These are phyloP conservation scores for Phytophthora pini DNA, from an alignment of 352 stramenopile species.

Conservation along the genomic window DNA sequence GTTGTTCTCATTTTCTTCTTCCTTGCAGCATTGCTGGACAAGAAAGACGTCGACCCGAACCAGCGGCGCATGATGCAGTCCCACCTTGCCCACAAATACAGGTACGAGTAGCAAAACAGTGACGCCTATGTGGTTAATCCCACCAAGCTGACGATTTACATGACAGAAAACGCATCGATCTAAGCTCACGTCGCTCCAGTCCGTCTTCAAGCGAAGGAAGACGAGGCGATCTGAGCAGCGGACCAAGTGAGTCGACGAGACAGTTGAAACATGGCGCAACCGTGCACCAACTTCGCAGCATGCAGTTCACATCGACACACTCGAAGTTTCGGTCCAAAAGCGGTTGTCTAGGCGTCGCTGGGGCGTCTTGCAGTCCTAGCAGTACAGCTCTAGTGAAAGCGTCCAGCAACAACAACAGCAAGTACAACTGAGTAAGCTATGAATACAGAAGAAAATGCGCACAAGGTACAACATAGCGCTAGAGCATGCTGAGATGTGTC, in stretches of 20 bases:
- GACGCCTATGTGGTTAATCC: not conserved
- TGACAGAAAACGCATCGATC: slow-evolving; percentile 43
- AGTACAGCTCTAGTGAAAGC: slow-evolving; percentile 46
- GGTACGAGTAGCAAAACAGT: slow-evolving; percentile 25
- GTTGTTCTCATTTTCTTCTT: slow-evolving; percentile 7
- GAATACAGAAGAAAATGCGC: slow-evolving; percentile 1
- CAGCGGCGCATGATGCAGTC: slow-evolving; percentile 84
- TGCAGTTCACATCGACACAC: slow-evolving; percentile 32
- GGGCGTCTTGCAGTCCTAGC: slow-evolving; percentile 41
- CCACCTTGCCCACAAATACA: slow-evolving; percentile 79
- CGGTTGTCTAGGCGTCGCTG: slow-evolving; percentile 45
- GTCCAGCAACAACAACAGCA: slow-evolving; percentile 45
- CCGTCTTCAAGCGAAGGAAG: slow-evolving; percentile 9
- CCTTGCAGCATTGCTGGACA: slow-evolving; percentile 61
- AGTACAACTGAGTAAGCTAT: slow-evolving; percentile 37
- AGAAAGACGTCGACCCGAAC: slow-evolving; percentile 76
- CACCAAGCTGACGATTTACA: not conserved
- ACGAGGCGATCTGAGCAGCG: slow-evolving; percentile 9
- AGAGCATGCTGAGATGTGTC: slow-evolving; percentile 13
- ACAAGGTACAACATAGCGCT: not conserved
- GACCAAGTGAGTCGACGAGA: slow-evolving; percentile 41
- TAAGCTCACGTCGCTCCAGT: slow-evolving; percentile 12
- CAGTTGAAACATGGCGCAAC: slow-evolving; percentile 52
- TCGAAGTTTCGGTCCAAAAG: slow-evolving; percentile 19
- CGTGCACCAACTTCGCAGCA: slow-evolving; percentile 56